Base-by-base conservation (phyloP, 192 early-diverging fungal genomes). In the Thamnidium elegans region DNA sequence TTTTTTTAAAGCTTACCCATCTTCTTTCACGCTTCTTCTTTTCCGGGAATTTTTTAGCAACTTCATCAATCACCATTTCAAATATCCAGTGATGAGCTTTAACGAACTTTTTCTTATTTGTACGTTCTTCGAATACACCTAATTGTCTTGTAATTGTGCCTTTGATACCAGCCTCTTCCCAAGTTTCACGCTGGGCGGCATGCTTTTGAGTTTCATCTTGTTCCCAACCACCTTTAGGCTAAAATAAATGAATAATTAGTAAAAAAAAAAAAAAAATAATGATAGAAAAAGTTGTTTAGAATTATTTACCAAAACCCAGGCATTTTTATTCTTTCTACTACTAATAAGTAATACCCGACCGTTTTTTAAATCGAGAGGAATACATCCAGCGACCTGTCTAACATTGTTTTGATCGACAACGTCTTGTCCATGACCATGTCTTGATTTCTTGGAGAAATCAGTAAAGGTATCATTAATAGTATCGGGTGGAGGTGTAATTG, bases 211-310 rank as follows among this genome's bases (percentile, higher is more conserved):
- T 78, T 67, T 86, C 85, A 50, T 84, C 82, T 53, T 79, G 77
- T 58, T 86, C 85, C 85, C 85, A 86, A 23, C 85, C 85, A 20
- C 85, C 85, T 66, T 86, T 84, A 15, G 85, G 83, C 78, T 78
- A 56, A 34, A 47, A 36, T 30, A 42, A 17, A 34, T 42, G 9
- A 65, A 19, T 39, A 13, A 11, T 7, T 52, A 30, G 51, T 11
- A 21, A 21, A n/a, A 52, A 21, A 8, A 52, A 11, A 21, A 7
- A 21, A n/a, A n/a, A n/a, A n/a, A n/a, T n/a, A n/a, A 26, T 26
- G 26, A 26, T 26, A 26, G 3, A 26, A 26, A 26, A 3, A 5
- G 7, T 14, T 20, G 1, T 50, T 46, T 52, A n/a, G n/a, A n/a
- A n/a, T n/a, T n/a, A n/a, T 50, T 77, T 75, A 78, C 76, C 32